Evolutionary conservation across 2,329 filamentous ascomycete genomes (phyloP).

Genomic region (Colletotrichum coccodes): DNA sequence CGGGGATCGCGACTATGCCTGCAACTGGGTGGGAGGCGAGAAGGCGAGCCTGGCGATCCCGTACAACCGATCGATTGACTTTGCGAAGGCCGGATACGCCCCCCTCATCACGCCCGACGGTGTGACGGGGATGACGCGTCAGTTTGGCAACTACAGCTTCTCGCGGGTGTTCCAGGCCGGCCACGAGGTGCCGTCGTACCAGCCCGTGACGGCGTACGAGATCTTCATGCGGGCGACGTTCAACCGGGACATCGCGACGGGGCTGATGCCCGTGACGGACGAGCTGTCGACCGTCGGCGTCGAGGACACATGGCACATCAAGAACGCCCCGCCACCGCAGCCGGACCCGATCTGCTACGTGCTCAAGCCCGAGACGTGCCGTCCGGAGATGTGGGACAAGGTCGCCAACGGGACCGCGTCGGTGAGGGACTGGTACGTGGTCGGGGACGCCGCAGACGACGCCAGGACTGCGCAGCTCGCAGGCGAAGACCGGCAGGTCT

Average conservation of each 20-base stretch:
- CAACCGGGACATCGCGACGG: slow-evolving; percentile 60
- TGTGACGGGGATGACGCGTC: slow-evolving; percentile 74
- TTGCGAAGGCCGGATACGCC: slow-evolving; percentile 71
- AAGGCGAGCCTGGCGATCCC: slow-evolving; percentile 67
- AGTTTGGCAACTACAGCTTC: slow-evolving; percentile 75
- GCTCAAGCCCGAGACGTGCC: slow-evolving; percentile 65
- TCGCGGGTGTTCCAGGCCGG: slow-evolving; percentile 67
- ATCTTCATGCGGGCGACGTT: slow-evolving; percentile 64
- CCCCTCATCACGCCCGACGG: slow-evolving; percentile 71
- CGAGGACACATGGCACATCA: slow-evolving; percentile 54
- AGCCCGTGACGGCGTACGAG: slow-evolving; percentile 59
- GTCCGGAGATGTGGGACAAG: slow-evolving; percentile 59
- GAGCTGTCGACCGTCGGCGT: slow-evolving; percentile 42
- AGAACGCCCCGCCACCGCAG: slow-evolving; percentile 56
- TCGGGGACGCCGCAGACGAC: slow-evolving; percentile 31
- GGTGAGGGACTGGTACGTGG: slow-evolving; percentile 52
- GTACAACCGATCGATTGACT: slow-evolving; percentile 50
- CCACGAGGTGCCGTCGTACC: slow-evolving; percentile 64
- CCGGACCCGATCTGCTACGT: slow-evolving; percentile 68
- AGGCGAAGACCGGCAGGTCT: background rate
- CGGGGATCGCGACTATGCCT: slow-evolving; percentile 55
- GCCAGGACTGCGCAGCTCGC: background rate
- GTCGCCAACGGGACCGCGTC: slow-evolving; percentile 62
- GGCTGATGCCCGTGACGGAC: slow-evolving; percentile 55
- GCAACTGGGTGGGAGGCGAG: slow-evolving; percentile 70